Conservation (phyloP, 345 rosid species). For the Cardamine occulta region DNA sequence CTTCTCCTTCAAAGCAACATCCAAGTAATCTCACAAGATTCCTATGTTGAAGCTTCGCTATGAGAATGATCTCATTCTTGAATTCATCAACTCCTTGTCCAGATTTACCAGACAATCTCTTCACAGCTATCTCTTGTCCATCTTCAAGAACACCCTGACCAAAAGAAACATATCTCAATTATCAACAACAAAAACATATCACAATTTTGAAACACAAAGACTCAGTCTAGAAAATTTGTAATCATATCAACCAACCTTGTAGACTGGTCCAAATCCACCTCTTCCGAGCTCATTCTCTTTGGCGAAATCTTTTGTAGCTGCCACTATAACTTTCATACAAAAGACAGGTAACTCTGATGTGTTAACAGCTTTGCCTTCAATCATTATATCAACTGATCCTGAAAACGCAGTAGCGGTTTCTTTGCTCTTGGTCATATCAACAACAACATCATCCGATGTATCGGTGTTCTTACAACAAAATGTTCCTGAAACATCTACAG, state of each 20-base stretch:
- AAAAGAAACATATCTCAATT: conserved; percentile 21
- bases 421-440: conserved; percentile 37
- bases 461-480: conserved; percentile 36
- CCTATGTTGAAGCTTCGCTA: conserved; percentile 67
- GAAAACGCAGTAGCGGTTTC: conserved; percentile 35
- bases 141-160: conserved; percentile 64
- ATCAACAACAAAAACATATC: not conserved
- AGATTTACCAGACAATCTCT: conserved; percentile 59
- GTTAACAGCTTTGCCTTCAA: conserved; percentile 44
- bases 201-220: not conserved
- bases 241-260: conserved; percentile 36
- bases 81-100: conserved; percentile 70
- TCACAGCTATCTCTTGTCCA: conserved; percentile 72
- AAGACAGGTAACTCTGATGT: conserved; percentile 45
- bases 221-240: not conserved
- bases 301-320: conserved; percentile 41
- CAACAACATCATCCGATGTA: conserved; percentile 31
- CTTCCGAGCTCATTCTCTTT: conserved; percentile 45
- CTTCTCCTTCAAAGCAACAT: conserved; percentile 67
- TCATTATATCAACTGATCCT: conserved; percentile 46
- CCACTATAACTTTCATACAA: conserved; percentile 24
- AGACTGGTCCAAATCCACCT: conserved; percentile 48
- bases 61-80: conserved; percentile 60
- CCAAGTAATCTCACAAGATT: conserved; percentile 76
- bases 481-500: conserved; percentile 55